Conservation (phyloP, 345 rosid genomes). For the Schrenkiella parvula region DNA sequence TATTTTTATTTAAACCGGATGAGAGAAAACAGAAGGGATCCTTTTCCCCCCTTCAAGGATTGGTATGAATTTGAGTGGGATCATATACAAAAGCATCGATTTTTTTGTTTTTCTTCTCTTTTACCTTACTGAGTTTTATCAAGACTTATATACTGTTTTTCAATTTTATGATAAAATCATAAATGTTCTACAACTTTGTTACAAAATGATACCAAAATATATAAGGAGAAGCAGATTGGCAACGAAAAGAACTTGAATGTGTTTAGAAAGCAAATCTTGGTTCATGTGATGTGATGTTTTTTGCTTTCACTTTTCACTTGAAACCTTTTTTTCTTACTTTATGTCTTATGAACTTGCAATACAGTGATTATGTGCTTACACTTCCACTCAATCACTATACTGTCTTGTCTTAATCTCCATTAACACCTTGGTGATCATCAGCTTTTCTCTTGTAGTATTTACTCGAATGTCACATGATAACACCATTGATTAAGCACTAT, state of each 20-base stretch:
- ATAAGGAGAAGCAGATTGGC: background rate
- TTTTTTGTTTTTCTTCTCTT: background rate
- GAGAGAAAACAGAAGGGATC: conserved; percentile 28
- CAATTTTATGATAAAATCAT: background rate
- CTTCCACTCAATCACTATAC: background rate
- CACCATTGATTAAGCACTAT: conserved; percentile 7
- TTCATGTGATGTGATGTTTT: background rate
- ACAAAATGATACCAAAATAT: background rate
- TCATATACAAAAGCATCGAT: conserved; percentile 30
- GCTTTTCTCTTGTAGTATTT: background rate
- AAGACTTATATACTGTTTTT: background rate
- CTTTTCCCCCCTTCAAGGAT: conserved; percentile 6
- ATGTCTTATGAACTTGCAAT: background rate
- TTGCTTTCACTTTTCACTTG: background rate
- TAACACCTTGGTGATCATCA: background rate
- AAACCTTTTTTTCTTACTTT: conserved; percentile 7
- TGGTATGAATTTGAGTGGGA: conserved; percentile 32
- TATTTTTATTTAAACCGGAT: conserved; percentile 22
- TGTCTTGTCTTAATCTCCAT: background rate
- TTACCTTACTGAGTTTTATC: background rate
- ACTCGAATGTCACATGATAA: background rate
- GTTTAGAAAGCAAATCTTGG: background rate
- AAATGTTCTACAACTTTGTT: background rate
- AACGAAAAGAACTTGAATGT: background rate
- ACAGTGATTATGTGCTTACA: background rate